phyloP scores from a whole-genome alignment of 1,284 basidiomycete species.

The Trametes pubescens region DNA sequence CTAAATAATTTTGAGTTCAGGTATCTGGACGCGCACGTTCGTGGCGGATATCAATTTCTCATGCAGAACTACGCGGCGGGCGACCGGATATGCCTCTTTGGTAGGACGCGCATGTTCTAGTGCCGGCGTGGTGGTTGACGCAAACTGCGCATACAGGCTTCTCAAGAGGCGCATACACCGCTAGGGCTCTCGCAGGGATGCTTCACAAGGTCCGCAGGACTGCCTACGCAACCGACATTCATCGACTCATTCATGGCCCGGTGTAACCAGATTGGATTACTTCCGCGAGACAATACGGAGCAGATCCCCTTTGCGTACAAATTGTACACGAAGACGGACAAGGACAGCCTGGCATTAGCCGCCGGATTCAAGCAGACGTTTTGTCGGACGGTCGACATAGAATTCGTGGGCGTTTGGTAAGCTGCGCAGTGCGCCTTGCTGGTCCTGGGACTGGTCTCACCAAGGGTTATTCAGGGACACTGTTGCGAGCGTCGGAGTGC shows the following conservation, averaged over 20 bases:
- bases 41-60: slow-evolving; percentile 69
- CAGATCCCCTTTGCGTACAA: slow-evolving; percentile 67
- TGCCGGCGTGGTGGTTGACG: not conserved
- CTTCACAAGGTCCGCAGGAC: slow-evolving; percentile 40
- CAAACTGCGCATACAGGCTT: slow-evolving; percentile 36
- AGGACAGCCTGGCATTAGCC: slow-evolving; percentile 49
- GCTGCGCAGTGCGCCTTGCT: slow-evolving; percentile 3
- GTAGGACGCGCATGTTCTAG: slow-evolving; percentile 40
- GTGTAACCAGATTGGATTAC: slow-evolving; percentile 53
- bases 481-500: slow-evolving; percentile 49
- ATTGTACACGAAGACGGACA: slow-evolving; percentile 57
- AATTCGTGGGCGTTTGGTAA: slow-evolving; percentile 54
- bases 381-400: slow-evolving; percentile 56
- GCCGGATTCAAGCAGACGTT: slow-evolving; percentile 61
- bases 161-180: slow-evolving; percentile 58
- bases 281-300: slow-evolving; percentile 58
- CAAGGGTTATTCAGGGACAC: slow-evolving; percentile 44
- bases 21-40: slow-evolving; percentile 61
- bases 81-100: slow-evolving; percentile 63
- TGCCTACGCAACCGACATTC: not conserved
- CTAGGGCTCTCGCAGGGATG: slow-evolving; percentile 57
- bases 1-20: slow-evolving; percentile 22
- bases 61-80: slow-evolving; percentile 65
- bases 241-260: not conserved
- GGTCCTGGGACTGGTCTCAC: not conserved